Evolutionary conservation across 495 filamentous ascomycete genomes (phyloP), one percentile per base, ranked within the genome.

Genomic region (Talaromyces stipitatus): DNA sequence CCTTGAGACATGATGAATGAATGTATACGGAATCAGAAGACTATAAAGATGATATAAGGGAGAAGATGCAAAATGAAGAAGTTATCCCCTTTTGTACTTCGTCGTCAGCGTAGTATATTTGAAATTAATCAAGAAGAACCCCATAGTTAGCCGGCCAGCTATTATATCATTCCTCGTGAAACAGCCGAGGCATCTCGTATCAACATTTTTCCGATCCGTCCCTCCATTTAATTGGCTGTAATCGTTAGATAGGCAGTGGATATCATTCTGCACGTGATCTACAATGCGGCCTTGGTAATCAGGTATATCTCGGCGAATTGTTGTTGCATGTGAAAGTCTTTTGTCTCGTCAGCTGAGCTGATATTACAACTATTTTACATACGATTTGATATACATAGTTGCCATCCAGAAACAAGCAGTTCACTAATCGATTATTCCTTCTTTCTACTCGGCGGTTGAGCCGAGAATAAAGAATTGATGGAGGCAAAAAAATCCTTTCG

Each of bases 401-500:
- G 27, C 22, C 6, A 30, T 26, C 2, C n/a, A 9, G 9, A 8
- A 18, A 8, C n/a, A 41, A 18, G 7, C 2, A 9, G 24, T 48
- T 23, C 45, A 48, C 24, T 48, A 26, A 48, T 48, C 10, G 1
- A 29, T 50, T 5, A 51, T 12, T 66, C 64, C 0, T 61, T 54
- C 23, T 61, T 69, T 32, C 61, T 66, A 7, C 57, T 55, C 9
- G 72, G 69, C 54, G 72, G 64, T 23, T 70, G 69, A 4, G 69
- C 56, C 20, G 73, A 71, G 46, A 76, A 75, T 0, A 73, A 59
- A 10, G 62, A 59, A 51, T 64, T 63, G 6, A 77, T 38, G 20
- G 63, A 61, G 22, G 64, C 58, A 46, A 76, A 76, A 56, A 77
- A 62, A 29, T 58, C 60, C 22, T 69, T 66, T 50, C 74, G 74